phyloP scores from a whole-genome alignment of 2,329 filamentous ascomycete genomes.

The Lasiodiplodia hormozganensis region DNA sequence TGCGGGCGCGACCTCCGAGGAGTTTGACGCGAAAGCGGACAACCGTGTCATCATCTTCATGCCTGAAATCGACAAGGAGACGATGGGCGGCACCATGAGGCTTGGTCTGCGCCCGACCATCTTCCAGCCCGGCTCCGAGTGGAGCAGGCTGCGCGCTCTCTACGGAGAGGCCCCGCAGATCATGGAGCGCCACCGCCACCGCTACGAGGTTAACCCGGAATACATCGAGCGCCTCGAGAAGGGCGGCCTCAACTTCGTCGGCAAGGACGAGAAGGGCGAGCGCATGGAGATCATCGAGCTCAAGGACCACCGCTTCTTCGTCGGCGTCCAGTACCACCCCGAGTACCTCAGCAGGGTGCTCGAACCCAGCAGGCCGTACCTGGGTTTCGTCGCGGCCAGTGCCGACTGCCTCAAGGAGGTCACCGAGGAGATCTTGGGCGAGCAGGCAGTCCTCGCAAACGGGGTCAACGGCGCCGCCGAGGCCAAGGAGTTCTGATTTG shows the following conservation, averaged over 20 bases:
- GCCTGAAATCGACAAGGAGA: conserved; percentile 82
- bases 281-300: conserved; percentile 86
- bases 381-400: conserved; percentile 84
- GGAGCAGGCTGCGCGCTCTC: conserved; percentile 77
- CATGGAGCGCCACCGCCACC: conserved; percentile 81
- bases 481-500: conserved; percentile 23
- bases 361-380: conserved; percentile 74
- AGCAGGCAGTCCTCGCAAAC: conserved; percentile 7
- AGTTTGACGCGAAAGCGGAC: conserved; percentile 65
- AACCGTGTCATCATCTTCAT: conserved; percentile 85
- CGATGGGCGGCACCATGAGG: conserved; percentile 86
- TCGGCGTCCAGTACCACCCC: conserved; percentile 87
- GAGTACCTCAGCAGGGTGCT: conserved; percentile 83
- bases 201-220: conserved; percentile 88
- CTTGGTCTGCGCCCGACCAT: conserved; percentile 76
- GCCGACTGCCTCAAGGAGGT: conserved; percentile 54
- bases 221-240: conserved; percentile 72
- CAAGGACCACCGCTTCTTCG: conserved; percentile 82
- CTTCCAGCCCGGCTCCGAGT: conserved; percentile 78
- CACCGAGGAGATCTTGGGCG: conserved; percentile 14
- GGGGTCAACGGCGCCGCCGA: conserved; percentile 16
- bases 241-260: conserved; percentile 76
- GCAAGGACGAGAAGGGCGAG: conserved; percentile 78
- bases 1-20: conserved; percentile 61
- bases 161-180: conserved; percentile 65